These are phyloP conservation scores for Luffa acutangula DNA, from an alignment of 306 rosid species.

Conservation along the genomic window DNA sequence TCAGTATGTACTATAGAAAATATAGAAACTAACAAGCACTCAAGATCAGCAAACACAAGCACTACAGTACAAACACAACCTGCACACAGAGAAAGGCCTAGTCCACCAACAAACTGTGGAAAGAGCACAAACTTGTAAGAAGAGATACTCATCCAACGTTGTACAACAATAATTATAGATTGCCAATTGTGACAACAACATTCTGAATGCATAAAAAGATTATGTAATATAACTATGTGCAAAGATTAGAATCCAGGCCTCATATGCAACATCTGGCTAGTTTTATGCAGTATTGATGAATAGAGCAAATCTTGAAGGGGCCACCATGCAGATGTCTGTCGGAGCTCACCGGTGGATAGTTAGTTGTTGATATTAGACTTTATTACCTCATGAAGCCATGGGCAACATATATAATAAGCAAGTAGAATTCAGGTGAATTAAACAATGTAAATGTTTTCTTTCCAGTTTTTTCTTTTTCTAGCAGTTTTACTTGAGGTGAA, in stretches of 20 bases:
- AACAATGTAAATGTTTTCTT: neutral
- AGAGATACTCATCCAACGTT: neutral
- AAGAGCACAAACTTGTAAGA: neutral
- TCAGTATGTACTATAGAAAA: too few species aligned
- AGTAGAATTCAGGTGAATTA: neutral
- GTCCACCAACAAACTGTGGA: slow-evolving; percentile 85
- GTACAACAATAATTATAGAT: neutral
- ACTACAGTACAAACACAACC: too few species aligned
- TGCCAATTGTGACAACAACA: neutral
- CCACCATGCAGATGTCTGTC: neutral
- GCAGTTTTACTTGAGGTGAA: neutral
- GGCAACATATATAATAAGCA: neutral
- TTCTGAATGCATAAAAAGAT: neutral
- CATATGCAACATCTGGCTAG: neutral
- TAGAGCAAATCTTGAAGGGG: neutral
- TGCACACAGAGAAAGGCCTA: slow-evolving; percentile 96
- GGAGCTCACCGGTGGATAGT: neutral
- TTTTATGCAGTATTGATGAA: neutral
- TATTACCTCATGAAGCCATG: neutral
- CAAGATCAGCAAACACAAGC: too few species aligned
- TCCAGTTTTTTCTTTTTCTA: neutral
- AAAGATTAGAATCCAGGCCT: neutral
- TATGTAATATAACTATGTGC: neutral
- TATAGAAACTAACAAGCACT: too few species aligned
- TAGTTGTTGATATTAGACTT: neutral